These are phyloP conservation scores for Helotiales sp. DNA, from an alignment of 2,329 filamentous ascomycete species.

Conservation along the genomic window DNA sequence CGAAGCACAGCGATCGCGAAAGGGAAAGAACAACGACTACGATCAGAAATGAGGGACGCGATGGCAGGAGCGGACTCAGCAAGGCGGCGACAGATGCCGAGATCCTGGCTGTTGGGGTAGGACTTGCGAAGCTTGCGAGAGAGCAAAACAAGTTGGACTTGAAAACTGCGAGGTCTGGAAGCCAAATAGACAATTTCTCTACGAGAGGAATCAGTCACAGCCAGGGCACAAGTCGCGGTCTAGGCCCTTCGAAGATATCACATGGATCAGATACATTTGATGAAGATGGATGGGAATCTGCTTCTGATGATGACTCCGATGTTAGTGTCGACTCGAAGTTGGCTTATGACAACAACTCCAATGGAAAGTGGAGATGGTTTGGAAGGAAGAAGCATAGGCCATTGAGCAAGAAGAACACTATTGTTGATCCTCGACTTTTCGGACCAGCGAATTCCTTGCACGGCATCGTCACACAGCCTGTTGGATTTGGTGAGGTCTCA, in stretches of 20 bases:
- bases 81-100: conserved; percentile 42
- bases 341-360: conserved; percentile 52
- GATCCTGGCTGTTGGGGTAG: conserved; percentile 47
- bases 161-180: conserved; percentile 33
- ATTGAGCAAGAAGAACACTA: conserved; percentile 44
- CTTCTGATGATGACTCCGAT: conserved; percentile 52
- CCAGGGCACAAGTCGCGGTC: conserved; percentile 25
- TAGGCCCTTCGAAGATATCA: conserved; percentile 32
- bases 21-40: conserved; percentile 9
- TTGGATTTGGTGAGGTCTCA: conserved; percentile 50
- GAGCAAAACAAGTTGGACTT: conserved; percentile 38
- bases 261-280: conserved; percentile 35
- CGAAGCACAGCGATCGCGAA: conserved; percentile 13
- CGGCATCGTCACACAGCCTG: conserved; percentile 55
- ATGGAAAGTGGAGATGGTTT: conserved; percentile 35
- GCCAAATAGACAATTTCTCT: conserved; percentile 17
- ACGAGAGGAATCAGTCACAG: conserved; percentile 11
- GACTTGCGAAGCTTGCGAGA: conserved; percentile 46
- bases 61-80: conserved; percentile 12
- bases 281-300: conserved; percentile 60
- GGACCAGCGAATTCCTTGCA: conserved; percentile 62
- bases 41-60: conserved; percentile 21
- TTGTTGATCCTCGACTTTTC: conserved; percentile 59
- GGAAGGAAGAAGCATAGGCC: conserved; percentile 33
- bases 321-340: conserved; percentile 56